phyloP scores from a whole-genome alignment of 129 eudicot genomes.

The Flaveria trinervia region DNA sequence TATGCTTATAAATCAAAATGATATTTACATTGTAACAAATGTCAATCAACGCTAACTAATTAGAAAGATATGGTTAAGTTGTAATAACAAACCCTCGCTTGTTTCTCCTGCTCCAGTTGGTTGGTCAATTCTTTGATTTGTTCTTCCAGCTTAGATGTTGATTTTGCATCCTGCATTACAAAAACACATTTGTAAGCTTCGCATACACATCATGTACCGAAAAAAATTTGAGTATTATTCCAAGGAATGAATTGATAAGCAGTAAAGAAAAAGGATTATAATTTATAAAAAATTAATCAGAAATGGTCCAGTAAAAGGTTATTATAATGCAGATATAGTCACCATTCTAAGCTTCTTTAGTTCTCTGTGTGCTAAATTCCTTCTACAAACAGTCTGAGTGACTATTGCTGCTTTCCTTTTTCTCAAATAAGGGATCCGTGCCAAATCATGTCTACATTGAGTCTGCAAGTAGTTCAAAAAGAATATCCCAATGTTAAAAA shows the following conservation, averaged over 20 bases:
- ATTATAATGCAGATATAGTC: background rate
- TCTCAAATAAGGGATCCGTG: conserved; percentile 35
- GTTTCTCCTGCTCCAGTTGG: conserved; percentile 75
- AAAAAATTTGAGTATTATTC: conserved; percentile 5
- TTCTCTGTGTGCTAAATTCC: conserved; percentile 48
- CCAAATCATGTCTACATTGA: conserved; percentile 50
- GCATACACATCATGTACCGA: background rate
- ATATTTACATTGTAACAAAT: background rate
- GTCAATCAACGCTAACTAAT: background rate
- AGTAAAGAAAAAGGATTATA: background rate
- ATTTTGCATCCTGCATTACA: conserved; percentile 67
- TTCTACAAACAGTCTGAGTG: conserved; percentile 74
- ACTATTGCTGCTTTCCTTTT: conserved; percentile 49
- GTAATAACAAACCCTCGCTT: conserved; percentile 52
- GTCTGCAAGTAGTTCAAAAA: conserved; percentile 40
- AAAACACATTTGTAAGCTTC: conserved; percentile 7
- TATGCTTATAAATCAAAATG: background rate
- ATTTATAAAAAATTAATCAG: background rate
- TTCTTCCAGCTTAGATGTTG: conserved; percentile 59
- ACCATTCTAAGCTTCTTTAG: conserved; percentile 63
- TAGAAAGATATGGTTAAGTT: background rate
- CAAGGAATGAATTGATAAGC: background rate
- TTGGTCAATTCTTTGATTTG: conserved; percentile 70
- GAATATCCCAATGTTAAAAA: background rate
- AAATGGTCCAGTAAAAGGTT: background rate